Evolutionary conservation across 2,329 filamentous ascomycete genomes (phyloP).

Genomic region (Colletotrichum orchidophilum): DNA sequence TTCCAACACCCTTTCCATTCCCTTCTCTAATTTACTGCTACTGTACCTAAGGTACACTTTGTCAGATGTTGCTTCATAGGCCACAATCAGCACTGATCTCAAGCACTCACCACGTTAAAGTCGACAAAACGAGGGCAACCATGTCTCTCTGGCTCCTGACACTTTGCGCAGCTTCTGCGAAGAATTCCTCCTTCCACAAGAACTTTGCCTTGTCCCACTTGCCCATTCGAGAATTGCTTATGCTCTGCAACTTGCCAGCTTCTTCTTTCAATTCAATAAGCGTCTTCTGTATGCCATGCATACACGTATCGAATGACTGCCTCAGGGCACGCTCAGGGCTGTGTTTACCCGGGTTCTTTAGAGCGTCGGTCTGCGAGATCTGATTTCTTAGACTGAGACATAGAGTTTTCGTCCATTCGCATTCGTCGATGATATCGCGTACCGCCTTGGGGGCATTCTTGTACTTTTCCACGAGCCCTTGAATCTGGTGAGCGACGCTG

Average conservation of each 20-base stretch:
- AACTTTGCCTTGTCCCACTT: conserved; percentile 23
- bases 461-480: conserved; percentile 10
- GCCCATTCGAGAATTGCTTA: neutral
- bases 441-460: conserved; percentile 11
- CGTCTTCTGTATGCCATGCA: neutral
- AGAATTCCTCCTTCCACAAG: conserved; percentile 6
- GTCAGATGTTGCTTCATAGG: neutral
- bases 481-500: neutral
- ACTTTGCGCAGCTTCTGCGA: conserved; percentile 2
- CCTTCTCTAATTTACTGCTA: neutral
- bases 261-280: neutral
- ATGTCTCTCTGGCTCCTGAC: conserved; percentile 3
- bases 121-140: neutral
- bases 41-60: neutral
- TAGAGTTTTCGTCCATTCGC: conserved; percentile 1
- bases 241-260: neutral
- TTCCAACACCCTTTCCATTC: neutral
- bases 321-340: neutral
- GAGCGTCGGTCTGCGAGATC: neutral
- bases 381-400: neutral
- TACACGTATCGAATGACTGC: neutral
- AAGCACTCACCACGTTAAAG: neutral
- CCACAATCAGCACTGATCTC: neutral
- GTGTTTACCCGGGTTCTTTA: neutral
- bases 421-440: neutral